A percentile compares a stretch with the other conserved stretches of the same genome.
Evolutionary conservation across 352 stramenopile species (phyloP).

Genomic region (Saprolegnia parasitica): DNA sequence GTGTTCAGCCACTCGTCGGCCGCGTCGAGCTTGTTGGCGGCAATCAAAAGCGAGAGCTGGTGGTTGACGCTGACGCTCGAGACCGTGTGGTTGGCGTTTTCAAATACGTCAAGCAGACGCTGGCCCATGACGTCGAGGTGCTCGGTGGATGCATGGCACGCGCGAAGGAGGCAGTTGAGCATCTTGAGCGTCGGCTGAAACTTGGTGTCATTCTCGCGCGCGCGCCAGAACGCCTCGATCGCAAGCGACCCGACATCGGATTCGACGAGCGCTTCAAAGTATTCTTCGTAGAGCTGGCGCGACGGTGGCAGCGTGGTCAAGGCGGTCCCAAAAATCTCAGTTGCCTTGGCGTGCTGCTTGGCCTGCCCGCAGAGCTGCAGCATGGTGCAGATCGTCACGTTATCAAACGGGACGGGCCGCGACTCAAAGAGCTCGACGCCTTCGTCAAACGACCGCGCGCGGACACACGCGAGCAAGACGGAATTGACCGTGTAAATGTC

Average conservation of each 20-base stretch:
- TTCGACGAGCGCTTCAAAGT: conserved; percentile 21
- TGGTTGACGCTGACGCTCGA: conserved; percentile 71
- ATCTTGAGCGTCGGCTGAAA: conserved; percentile 43
- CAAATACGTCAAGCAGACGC: conserved; percentile 58
- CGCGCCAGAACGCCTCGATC: background rate
- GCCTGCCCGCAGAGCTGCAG: conserved; percentile 63
- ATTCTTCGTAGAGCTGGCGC: conserved; percentile 53
- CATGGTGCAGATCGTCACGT: conserved; percentile 67
- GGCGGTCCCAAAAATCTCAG: conserved; percentile 52
- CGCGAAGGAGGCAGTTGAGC: conserved; percentile 73
- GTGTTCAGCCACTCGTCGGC: conserved; percentile 46
- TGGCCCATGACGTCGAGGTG: conserved; percentile 43
- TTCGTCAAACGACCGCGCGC: conserved; percentile 39
- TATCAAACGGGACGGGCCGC: conserved; percentile 49
- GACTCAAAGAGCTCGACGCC: conserved; percentile 52
- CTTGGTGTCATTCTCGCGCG: background rate
- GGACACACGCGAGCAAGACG: conserved; percentile 57
- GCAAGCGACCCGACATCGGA: background rate
- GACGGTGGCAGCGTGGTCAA: conserved; percentile 40
- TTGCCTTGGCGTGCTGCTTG: conserved; percentile 46
- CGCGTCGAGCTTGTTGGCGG: conserved; percentile 45
- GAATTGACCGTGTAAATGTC: conserved; percentile 64
- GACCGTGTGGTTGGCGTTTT: conserved; percentile 43
- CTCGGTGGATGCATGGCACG: conserved; percentile 37
- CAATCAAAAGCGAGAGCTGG: conserved; percentile 58